These are phyloP conservation scores for Drechmeria coniospora DNA, from an alignment of 2,329 filamentous ascomycete genomes.

Conservation along the genomic window DNA sequence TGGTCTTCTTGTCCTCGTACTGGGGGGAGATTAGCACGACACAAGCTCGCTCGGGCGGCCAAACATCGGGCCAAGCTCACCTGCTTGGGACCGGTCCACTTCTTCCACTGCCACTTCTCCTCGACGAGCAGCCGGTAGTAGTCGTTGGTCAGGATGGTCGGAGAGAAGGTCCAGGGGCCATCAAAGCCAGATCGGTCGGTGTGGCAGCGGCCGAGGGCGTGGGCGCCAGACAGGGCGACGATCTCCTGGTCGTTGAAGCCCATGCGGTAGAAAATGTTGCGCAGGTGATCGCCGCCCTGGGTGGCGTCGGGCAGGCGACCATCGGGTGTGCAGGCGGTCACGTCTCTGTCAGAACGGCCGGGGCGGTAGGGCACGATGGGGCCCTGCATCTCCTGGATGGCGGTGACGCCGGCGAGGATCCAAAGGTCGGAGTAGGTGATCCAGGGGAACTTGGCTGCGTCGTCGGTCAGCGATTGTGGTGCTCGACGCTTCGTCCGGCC, in stretches of 20 bases:
- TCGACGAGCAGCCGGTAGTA: slow-evolving; percentile 77
- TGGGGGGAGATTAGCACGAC: slow-evolving; percentile 35
- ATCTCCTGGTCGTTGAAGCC: slow-evolving; percentile 96
- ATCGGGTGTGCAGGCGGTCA: slow-evolving; percentile 78
- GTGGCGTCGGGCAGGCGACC: slow-evolving; percentile 70
- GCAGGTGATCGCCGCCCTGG: slow-evolving; percentile 67
- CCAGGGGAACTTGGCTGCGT: slow-evolving; percentile 63
- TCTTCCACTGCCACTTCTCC: slow-evolving; percentile 85
- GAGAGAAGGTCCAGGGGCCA: slow-evolving; percentile 85
- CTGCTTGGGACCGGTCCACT: slow-evolving; percentile 81
- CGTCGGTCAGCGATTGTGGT: slow-evolving; percentile 4
- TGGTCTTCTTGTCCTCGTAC: slow-evolving; percentile 76
- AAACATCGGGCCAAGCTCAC: too few species aligned
- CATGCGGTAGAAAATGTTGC: slow-evolving; percentile 91
- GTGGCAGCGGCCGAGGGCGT: slow-evolving; percentile 84
- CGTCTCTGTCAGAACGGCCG: slow-evolving; percentile 66
- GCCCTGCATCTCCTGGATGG: slow-evolving; percentile 91
- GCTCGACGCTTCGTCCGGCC: neutral
- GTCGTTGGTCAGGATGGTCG: slow-evolving; percentile 85
- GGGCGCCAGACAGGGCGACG: slow-evolving; percentile 73
- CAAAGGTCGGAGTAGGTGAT: slow-evolving; percentile 93
- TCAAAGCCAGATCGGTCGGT: slow-evolving; percentile 73
- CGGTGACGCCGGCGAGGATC: slow-evolving; percentile 74
- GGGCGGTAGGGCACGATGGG: slow-evolving; percentile 78
- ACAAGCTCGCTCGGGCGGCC: too few species aligned